Conservation (phyloP, 129 eudicot species). For the Flaveria brownii region DNA sequence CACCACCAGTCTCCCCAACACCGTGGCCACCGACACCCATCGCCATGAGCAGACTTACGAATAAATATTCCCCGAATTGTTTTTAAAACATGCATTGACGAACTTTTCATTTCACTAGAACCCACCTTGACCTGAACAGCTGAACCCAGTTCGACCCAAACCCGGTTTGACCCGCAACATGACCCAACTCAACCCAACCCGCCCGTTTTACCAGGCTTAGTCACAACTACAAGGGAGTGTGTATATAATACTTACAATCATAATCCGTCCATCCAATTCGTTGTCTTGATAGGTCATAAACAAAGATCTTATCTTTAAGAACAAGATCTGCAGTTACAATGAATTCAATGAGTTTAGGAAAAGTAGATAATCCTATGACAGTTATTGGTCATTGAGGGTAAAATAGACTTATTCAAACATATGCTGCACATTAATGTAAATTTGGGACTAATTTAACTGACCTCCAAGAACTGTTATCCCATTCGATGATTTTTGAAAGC, state of each 20-base stretch:
- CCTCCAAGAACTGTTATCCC: conserved; percentile 82
- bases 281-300: conserved; percentile 64
- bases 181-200: background rate
- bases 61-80: no score
- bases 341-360: background rate
- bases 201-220: background rate
- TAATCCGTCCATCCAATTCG: conserved; percentile 86
- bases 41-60: no score
- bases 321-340: conserved; percentile 58
- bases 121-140: no score
- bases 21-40: no score
- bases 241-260: conserved; percentile 56
- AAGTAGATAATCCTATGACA: background rate
- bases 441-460: conserved; percentile 26
- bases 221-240: background rate
- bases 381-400: no score
- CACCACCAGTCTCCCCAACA: no score
- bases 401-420: background rate
- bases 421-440: background rate
- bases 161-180: no score
- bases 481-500: conserved; percentile 59
- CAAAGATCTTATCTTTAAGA: conserved; percentile 76
- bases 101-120: no score
- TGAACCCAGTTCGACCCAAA: no score
- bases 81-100: no score